Evolutionary conservation across 768 basidiomycete genomes (phyloP).

Genomic region (Xerocomellus chrysenteron): DNA sequence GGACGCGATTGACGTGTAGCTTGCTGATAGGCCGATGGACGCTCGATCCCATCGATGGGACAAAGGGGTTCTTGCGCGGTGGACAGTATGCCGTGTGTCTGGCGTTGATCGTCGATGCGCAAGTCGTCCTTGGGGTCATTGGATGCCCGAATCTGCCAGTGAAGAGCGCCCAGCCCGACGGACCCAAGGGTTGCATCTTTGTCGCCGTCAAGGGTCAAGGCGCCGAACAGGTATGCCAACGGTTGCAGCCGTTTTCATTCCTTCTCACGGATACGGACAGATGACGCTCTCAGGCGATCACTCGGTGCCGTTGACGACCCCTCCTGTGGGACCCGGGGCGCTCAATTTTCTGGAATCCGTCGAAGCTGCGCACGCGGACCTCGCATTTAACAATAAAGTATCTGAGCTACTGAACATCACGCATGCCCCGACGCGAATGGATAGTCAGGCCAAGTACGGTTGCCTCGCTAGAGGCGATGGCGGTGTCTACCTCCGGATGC

Average conservation of each 20-base stretch:
- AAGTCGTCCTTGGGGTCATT: constrained; percentile 81
- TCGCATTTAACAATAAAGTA: constrained; percentile 76
- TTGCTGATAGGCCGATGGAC: constrained; percentile 71
- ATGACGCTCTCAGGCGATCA: constrained; percentile 51
- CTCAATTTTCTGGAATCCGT: constrained; percentile 87
- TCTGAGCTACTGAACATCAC: constrained; percentile 66
- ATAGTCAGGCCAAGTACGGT: constrained; percentile 94
- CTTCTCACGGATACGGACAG: constrained; percentile 30
- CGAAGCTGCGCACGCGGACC: constrained; percentile 90
- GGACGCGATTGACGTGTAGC: not conserved
- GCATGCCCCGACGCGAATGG: constrained; percentile 75
- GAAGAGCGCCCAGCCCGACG: constrained; percentile 49
- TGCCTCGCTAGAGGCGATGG: constrained; percentile 86
- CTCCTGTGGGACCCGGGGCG: constrained; percentile 37
- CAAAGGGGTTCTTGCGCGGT: constrained; percentile 89
- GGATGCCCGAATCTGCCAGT: constrained; percentile 91
- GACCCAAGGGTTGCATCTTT: constrained; percentile 77
- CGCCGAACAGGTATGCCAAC: constrained; percentile 57
- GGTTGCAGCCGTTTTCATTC: not conserved
- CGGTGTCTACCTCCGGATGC: constrained; percentile 77
- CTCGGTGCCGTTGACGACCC: constrained; percentile 52
- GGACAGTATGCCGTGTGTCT: constrained; percentile 94
- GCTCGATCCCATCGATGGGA: constrained; percentile 89
- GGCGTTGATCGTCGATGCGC: constrained; percentile 74
- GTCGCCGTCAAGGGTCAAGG: constrained; percentile 87